Base-by-base conservation (phyloP, 2,329 filamentous ascomycete species). In the Fusarium fracticaudum region DNA sequence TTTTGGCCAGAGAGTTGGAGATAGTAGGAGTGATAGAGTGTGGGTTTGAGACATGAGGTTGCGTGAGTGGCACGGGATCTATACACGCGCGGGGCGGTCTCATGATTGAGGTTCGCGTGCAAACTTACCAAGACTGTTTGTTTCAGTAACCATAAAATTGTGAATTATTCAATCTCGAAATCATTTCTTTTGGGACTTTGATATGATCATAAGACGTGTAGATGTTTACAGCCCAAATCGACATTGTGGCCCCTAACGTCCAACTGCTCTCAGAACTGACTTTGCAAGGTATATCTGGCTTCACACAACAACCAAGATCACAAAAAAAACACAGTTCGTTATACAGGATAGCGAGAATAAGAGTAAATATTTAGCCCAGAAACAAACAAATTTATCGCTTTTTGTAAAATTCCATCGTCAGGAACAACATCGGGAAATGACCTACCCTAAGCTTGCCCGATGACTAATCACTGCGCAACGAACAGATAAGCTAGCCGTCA, bases 401-500 rank as follows among this genome's bases (percentile, higher is more conserved):
- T 20, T 24, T 13, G 9, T 35, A 22, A 12, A 5, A 45, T 44
- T 26, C 15, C 8, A 20, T 29, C 2, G 31, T 29, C 14, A 35
- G 6, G 17, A n/a, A 10, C 9, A 2, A 47, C 18, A 9, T 13
- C 35, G 15, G 26, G 38, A 58, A 38, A n/a, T 50, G 14, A 50
- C 55, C 14, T 71, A 73, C 48, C 71, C 61, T 58, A 64, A 22
- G 64, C 54, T 40, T 0, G 2, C 7, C 3, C 1, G 67, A 78
- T 79, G 77, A 79, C 77, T 79, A 77, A 79, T 59, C 77, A 71
- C 40, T 33, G 55, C 43, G 60, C 69, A 76, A 67, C 69, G 68
- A 78, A 79, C 77, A 79, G 76, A 76, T 79, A 69, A 71, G 76
- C 75, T 60, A 60, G 33, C 33, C 65, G 67, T 74, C 64, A 76